These are phyloP conservation scores for Lichtheimia hyalospora DNA, from an alignment of 371 early-diverging fungal species.

Conservation along the genomic window DNA sequence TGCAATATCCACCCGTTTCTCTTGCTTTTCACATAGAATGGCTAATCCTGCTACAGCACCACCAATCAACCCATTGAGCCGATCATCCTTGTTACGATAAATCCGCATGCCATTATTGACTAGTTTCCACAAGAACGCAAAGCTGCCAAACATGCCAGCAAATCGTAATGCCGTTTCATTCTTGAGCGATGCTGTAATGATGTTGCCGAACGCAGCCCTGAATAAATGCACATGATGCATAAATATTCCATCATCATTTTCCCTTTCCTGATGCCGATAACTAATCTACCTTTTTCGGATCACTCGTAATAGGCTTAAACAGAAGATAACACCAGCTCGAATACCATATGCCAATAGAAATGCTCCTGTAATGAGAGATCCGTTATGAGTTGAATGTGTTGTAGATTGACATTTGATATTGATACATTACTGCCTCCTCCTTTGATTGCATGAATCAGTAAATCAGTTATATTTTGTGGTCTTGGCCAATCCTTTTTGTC, in stretches of 20 bases:
- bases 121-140: slow-evolving; percentile 75
- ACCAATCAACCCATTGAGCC: slow-evolving; percentile 58
- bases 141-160: slow-evolving; percentile 72
- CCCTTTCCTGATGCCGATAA: slow-evolving; percentile 1
- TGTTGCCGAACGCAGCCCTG: slow-evolving; percentile 44
- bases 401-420: background rate
- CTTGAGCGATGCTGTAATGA: slow-evolving; percentile 48
- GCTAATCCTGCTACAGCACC: slow-evolving; percentile 62
- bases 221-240: background rate
- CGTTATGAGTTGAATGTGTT: background rate
- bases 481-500: slow-evolving; percentile 34
- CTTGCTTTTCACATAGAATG: slow-evolving; percentile 59
- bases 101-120: slow-evolving; percentile 66
- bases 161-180: slow-evolving; percentile 61
- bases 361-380: slow-evolving; percentile 26
- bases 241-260: background rate
- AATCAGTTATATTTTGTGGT: slow-evolving; percentile 32
- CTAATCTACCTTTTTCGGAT: slow-evolving; percentile 42
- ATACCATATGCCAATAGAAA: slow-evolving; percentile 51
- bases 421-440: slow-evolving; percentile 45
- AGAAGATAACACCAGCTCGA: slow-evolving; percentile 49
- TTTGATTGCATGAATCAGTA: slow-evolving; percentile 44
- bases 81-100: slow-evolving; percentile 58
- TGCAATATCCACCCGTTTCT: slow-evolving; percentile 62
- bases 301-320: slow-evolving; percentile 44